Base-by-base conservation (phyloP, 352 stramenopile genomes). In the Phytopythium montanum region DNA sequence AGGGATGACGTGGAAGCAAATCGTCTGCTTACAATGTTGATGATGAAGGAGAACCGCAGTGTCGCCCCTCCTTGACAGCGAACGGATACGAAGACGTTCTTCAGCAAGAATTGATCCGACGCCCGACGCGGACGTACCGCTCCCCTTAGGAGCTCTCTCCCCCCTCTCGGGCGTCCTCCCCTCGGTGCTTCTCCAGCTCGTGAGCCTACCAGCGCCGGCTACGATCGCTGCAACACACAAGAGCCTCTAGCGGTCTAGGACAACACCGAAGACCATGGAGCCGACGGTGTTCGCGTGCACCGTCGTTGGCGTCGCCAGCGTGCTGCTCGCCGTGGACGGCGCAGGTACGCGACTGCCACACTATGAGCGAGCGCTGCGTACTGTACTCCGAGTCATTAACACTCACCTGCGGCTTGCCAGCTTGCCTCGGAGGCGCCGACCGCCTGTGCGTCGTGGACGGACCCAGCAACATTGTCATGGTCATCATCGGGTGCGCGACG, bases 211-310 rank as follows among this genome's bases (percentile, higher is more conserved):
- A 14, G n/a, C 38, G 18, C 13, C 18, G 39, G 5, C 19, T 9
- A 21, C 18, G 39, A 14, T 8, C 13, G 9, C 39, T 45, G 39
- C 5, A 25, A 7, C 18, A n/a, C 19, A 6, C 18, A 45, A 23
- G 19, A 9, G 19, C 39, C 39, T 23, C 39, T 19, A 5, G 18
- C 39, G 21, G 1, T 45, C 14, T 2, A 8, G 4, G 1, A 6
- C 19, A 19, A 21, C 39, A 9, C 39, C 18, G 39, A 45, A 31
- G 16, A 23, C 21, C 19, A 87, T 86, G 76, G 77, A 87, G 65
- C 23, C 66, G 60, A 85, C 79, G n/a, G 72, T 89, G 41, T 76
- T 87, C 51, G 73, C 74, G 41, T 87, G 73, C 48, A 45, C 85
- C 38, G 63, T 65, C 12, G 61, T 86, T 4, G 73, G 73, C 28